A percentile compares a stretch with the other conserved stretches of the same genome.
phyloP scores from a whole-genome alignment of 441 rosid genomes.

The Biscutella auriculata region DNA sequence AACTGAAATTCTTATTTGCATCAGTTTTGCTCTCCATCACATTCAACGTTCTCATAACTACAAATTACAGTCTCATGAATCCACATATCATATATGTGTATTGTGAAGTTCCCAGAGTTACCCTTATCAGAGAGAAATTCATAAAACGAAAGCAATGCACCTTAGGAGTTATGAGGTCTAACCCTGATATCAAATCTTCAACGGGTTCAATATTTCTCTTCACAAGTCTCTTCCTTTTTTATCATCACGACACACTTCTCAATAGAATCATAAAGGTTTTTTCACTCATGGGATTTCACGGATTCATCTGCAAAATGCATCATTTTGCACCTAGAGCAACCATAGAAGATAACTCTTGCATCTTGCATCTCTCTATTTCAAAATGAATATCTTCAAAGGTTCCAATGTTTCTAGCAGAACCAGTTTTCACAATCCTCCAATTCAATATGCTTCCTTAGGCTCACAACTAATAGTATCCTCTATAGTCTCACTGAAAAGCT shows the following conservation, averaged over 20 bases:
- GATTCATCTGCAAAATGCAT: conserved; percentile 70
- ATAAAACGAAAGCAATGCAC: conserved; percentile 67
- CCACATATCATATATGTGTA: conserved; percentile 56
- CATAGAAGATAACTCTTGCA: too few species aligned
- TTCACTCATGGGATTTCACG: conserved; percentile 44
- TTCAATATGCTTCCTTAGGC: too few species aligned
- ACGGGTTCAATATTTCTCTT: conserved; percentile 82
- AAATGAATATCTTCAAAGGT: too few species aligned
- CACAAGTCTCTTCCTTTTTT: conserved; percentile 77
- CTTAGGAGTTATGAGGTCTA: conserved; percentile 79
- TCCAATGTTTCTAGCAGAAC: too few species aligned
- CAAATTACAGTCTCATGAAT: conserved; percentile 87
- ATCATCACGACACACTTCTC: conserved; percentile 70
- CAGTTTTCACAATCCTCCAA: too few species aligned
- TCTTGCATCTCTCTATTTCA: too few species aligned
- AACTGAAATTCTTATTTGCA: conserved; percentile 91
- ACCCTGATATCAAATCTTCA: conserved; percentile 68
- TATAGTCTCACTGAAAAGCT: too few species aligned
- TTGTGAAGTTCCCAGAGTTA: conserved; percentile 65
- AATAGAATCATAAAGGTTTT: conserved; percentile 53
- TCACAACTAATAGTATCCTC: too few species aligned
- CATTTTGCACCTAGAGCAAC: too few species aligned
- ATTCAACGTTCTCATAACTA: conserved; percentile 92
- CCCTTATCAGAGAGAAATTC: conserved; percentile 80
- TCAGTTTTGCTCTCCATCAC: conserved; percentile 93